A percentile compares a stretch with the other conserved stretches of the same genome.
Conservation (phyloP, 306 rosid genomes). For the Quercus rubra region DNA sequence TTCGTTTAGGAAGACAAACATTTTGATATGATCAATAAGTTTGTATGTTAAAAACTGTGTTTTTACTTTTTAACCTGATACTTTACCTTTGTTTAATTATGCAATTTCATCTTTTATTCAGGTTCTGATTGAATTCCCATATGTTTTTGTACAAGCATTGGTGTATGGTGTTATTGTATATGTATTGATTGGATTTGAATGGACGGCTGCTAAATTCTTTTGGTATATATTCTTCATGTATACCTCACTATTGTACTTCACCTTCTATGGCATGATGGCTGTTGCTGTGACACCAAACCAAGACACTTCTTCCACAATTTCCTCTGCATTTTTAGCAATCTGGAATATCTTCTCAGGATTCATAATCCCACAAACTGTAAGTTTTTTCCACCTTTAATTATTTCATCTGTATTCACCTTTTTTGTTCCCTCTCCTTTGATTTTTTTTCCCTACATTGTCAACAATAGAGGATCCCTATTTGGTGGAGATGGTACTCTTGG, state of each 20-base stretch:
- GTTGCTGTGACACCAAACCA: slow-evolving; percentile 56
- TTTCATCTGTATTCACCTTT: neutral
- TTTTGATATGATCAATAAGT: no score
- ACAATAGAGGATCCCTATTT: slow-evolving; percentile 21
- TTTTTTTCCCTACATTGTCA: no score
- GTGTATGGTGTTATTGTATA: slow-evolving; percentile 43
- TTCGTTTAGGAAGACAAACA: no score
- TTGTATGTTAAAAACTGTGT: no score
- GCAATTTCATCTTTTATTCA: slow-evolving; percentile 11
- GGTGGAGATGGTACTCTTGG: slow-evolving; percentile 37
- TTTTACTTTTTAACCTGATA: no score
- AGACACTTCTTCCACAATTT: slow-evolving; percentile 38
- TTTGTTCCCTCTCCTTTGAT: neutral
- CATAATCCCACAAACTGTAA: slow-evolving; percentile 46
- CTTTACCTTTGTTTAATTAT: neutral
- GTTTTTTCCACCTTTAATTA: slow-evolving; percentile 5
- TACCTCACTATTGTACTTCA: slow-evolving; percentile 56
- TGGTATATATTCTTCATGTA: slow-evolving; percentile 57
- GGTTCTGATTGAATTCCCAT: slow-evolving; percentile 58
- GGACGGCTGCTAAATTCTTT: slow-evolving; percentile 47
- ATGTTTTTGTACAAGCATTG: slow-evolving; percentile 37
- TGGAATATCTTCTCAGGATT: slow-evolving; percentile 69
- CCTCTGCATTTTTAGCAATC: slow-evolving; percentile 45
- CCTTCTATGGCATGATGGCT: slow-evolving; percentile 58
- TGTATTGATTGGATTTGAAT: slow-evolving; percentile 60